phyloP scores from a whole-genome alignment of 768 basidiomycete species.

The Daedaleopsis sinensis region DNA sequence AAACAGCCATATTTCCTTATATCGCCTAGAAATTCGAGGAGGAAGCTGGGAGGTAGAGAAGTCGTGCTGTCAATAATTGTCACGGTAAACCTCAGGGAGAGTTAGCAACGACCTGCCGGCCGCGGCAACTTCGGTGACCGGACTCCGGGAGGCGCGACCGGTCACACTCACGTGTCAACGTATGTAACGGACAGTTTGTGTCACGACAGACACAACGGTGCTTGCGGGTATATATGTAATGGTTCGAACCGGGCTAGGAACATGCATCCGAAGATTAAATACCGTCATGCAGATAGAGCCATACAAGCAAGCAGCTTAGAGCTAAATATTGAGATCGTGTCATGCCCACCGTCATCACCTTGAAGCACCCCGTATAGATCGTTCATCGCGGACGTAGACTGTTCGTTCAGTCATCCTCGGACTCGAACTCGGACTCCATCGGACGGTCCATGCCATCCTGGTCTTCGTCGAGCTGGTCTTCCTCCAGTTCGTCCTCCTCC shows the following conservation, averaged over 20 bases:
- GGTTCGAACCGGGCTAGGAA: neutral
- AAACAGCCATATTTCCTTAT: too few relatives aligned
- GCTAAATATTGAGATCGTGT: neutral
- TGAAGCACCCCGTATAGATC: neutral
- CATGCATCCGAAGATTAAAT: neutral
- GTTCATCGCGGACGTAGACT: neutral
- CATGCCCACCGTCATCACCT: neutral
- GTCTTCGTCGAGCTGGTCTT: neutral
- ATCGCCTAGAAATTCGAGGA: too few relatives aligned
- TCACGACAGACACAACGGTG: too few relatives aligned
- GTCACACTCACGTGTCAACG: too few relatives aligned
- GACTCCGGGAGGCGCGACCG: too few relatives aligned
- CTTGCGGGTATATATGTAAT: neutral
- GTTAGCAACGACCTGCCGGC: too few relatives aligned
- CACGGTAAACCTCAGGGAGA: too few relatives aligned
- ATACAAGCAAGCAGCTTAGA: neutral
- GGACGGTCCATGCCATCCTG: neutral
- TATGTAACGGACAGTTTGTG: too few relatives aligned
- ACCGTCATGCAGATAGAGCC: neutral
- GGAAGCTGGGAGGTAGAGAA: too few relatives aligned
- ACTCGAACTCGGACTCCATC: constrained; percentile 1
- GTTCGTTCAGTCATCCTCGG: constrained; percentile 4
- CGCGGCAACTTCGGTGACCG: too few relatives aligned
- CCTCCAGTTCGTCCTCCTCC: neutral
- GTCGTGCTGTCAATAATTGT: too few relatives aligned